phyloP scores from a whole-genome alignment of 2,329 filamentous ascomycete species.

The Fusarium anthophilum region DNA sequence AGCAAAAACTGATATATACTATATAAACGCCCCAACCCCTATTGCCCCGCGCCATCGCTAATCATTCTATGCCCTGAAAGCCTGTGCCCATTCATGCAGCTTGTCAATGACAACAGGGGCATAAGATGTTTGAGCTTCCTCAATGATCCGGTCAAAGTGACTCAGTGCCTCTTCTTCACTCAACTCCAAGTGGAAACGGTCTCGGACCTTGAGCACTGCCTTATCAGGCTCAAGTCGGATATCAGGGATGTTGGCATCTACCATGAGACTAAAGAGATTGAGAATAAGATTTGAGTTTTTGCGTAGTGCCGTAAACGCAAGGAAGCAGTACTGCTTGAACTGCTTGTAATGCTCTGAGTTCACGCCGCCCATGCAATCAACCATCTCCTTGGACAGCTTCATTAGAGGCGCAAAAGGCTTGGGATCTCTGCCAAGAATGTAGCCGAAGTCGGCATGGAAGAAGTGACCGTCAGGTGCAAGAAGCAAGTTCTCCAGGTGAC shows the following conservation, averaged over 20 bases:
- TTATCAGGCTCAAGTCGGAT: conserved; percentile 93
- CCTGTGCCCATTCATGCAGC: conserved; percentile 92
- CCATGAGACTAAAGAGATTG: conserved; percentile 96
- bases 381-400: conserved; percentile 98
- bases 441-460: conserved; percentile 98
- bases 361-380: conserved; percentile 95
- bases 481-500: conserved; percentile 94
- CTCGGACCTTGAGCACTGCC: conserved; percentile 92
- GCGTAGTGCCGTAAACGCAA: conserved; percentile 89
- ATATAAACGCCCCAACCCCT: background rate
- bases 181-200: conserved; percentile 91
- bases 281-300: conserved; percentile 92
- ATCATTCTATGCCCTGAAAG: conserved; percentile 73
- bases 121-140: conserved; percentile 88
- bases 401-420: conserved; percentile 97
- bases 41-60: background rate
- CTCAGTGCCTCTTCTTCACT: conserved; percentile 91
- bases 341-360: conserved; percentile 82
- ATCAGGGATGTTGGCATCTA: conserved; percentile 96
- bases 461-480: conserved; percentile 91
- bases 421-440: conserved; percentile 94
- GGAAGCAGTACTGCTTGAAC: conserved; percentile 96
- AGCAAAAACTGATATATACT: background rate
- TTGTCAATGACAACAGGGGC: conserved; percentile 96
- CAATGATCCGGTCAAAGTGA: conserved; percentile 88